Percentiles rank a stretch among this genome's conserved stretches.
Conservation (phyloP, 345 rosid species). For the Microthlaspi erraticum region DNA sequence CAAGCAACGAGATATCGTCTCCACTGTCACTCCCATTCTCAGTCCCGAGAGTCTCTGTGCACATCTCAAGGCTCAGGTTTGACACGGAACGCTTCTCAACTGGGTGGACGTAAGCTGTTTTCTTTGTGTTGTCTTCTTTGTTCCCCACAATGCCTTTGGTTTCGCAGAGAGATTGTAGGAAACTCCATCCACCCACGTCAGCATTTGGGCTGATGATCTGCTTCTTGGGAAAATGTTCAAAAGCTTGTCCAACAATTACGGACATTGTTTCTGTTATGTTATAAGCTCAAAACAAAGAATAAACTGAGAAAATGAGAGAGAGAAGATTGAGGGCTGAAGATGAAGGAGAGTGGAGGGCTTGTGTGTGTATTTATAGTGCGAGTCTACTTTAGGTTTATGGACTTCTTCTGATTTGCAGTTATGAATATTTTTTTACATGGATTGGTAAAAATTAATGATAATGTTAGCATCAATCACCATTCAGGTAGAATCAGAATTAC, state of each 20-base stretch:
- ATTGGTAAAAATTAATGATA: too few species aligned
- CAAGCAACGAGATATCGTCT: conserved; percentile 48
- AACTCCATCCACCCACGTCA: conserved; percentile 60
- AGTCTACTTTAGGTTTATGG: neutral
- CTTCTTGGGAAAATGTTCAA: conserved; percentile 23
- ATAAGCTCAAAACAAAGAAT: neutral
- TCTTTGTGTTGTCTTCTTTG: conserved; percentile 30
- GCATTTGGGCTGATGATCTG: conserved; percentile 3
- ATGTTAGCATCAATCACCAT: too few species aligned
- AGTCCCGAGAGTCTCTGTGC: conserved; percentile 86
- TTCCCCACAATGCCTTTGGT: conserved; percentile 27
- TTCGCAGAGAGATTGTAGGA: conserved; percentile 51
- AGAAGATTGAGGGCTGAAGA: too few species aligned
- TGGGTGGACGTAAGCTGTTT: conserved; percentile 60
- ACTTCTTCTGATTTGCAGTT: neutral
- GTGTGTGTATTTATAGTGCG: conserved; percentile 35
- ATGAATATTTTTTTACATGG: neutral
- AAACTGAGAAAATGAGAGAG: conserved; percentile 2
- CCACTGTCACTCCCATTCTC: conserved; percentile 69
- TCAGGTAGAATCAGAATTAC: too few species aligned
- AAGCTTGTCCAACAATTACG: conserved; percentile 15
- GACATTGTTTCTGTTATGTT: conserved; percentile 24
- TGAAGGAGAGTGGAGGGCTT: neutral
- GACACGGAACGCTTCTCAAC: conserved; percentile 53
- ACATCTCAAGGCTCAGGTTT: conserved; percentile 72